phyloP scores from a whole-genome alignment of 2,329 filamentous ascomycete species.

The Colletotrichum sidae region DNA sequence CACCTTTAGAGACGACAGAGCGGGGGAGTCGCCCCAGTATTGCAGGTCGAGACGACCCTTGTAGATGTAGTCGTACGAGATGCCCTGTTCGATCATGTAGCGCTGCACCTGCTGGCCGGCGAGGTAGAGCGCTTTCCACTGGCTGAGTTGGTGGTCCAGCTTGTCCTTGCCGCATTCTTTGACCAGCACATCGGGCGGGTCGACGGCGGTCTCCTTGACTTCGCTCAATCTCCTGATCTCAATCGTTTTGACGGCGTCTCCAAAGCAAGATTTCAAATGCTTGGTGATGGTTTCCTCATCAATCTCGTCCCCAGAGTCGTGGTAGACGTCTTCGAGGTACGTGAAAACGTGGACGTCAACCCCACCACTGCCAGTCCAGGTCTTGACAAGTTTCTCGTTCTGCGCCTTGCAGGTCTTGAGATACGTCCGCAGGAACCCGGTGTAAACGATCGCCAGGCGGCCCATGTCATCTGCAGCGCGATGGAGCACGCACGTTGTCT shows the following conservation, averaged over 20 bases:
- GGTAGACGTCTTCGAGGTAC: conserved; percentile 37
- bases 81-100: conserved; percentile 42
- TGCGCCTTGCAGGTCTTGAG: conserved; percentile 38
- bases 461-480: conserved; percentile 37
- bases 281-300: conserved; percentile 33
- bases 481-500: conserved; percentile 36
- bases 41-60: conserved; percentile 36
- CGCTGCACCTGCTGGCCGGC: conserved; percentile 48
- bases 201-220: conserved; percentile 32
- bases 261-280: conserved; percentile 37
- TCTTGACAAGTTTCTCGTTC: conserved; percentile 38
- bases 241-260: conserved; percentile 37
- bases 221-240: conserved; percentile 28
- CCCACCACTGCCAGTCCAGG: conserved; percentile 38
- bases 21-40: conserved; percentile 35
- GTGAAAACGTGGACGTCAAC: conserved; percentile 40
- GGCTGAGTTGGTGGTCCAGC: conserved; percentile 38
- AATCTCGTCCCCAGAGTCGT: conserved; percentile 29
- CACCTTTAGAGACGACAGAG: conserved; percentile 31
- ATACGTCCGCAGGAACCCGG: conserved; percentile 39
- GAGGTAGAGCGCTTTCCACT: conserved; percentile 41
- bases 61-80: conserved; percentile 37
- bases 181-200: conserved; percentile 29
- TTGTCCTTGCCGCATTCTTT: conserved; percentile 31
- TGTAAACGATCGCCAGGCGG: conserved; percentile 39